These are phyloP conservation scores for Trichoderma reesei DNA, from an alignment of 495 filamentous ascomycete genomes.

Conservation along the genomic window DNA sequence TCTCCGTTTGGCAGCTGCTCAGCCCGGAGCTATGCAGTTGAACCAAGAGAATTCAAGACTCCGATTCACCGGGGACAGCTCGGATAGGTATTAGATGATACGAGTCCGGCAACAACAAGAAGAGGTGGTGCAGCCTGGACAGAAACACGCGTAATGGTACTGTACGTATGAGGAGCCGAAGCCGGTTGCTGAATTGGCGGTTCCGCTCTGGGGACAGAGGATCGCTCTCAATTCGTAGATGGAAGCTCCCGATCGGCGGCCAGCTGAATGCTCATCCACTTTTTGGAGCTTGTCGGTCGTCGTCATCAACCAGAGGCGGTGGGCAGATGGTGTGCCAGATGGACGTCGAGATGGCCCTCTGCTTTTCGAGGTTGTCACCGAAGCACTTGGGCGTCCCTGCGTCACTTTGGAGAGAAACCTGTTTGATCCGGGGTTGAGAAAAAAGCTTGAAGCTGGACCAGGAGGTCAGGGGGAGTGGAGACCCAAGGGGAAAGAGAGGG, in stretches of 20 bases:
- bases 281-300: not conserved
- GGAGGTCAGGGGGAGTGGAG: not conserved
- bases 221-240: no score
- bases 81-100: no score
- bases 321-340: not conserved
- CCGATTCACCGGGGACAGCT: no score
- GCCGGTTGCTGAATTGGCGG: not conserved
- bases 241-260: not conserved
- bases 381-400: no score
- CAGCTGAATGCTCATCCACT: constrained; percentile 4
- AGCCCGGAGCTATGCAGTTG: not conserved
- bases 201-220: not conserved
- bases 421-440: not conserved
- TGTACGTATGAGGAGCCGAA: no score
- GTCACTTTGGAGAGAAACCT: no score
- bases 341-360: no score
- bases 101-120: not conserved
- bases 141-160: no score
- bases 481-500: not conserved
- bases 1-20: not conserved
- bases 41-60: no score
- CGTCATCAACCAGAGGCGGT: not conserved
- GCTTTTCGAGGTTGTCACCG: no score
- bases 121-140: no score
- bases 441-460: not conserved